Evolutionary conservation across 225 moss, liverwort and hornwort species (phyloP), one percentile per base, ranked within the genome.

Genomic region (Physcomitrellopsis africana): DNA sequence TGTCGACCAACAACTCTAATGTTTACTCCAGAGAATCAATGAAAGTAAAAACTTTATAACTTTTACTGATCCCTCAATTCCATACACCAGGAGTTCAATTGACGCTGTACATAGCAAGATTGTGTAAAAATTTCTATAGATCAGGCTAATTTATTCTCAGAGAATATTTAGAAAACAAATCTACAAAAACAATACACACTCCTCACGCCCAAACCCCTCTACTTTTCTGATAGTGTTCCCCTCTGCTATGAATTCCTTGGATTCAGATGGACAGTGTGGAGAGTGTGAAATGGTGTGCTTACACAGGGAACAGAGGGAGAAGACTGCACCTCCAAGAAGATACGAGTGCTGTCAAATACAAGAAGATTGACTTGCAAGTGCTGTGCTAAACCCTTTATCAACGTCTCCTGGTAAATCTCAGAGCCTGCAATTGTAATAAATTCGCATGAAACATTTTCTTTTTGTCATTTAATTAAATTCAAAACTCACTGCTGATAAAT

Each of bases 351-450:
- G 77, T 96, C 96, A 85, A 96, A 93, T 14, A 92, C 77, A 49
- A 96, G 86, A 73, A 96, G 76, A 75, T 96, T 96, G 48, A 90
- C 96, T 89, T 96, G 90, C 82, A 96, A 70, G 52, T 92, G 85
- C 41, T 93, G 92, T 15, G 96, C 93, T 82, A 96, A 77, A 2
- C 90, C 93, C 85, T 87, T 96, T 29, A 93, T 85, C 92, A 96
- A 80, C 80, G 82, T 86, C 67, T 96, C 93, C 74, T 96, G 96
- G 77, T 91, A 96, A 32, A 89, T 89, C 77, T 96, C 96, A 17
- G 96, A 96, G 46, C 96, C 93, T 96, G 80, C 27, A 76, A 37
- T 48, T 44, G 14, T 60, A 45, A 27, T 57, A 56, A 24, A 69
- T n/a, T 68, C 19, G 27, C 20, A 48, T 68, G 18, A 63, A 26